Conservation (phyloP, 164 flowering plant genomes). For the Nymphaea colorata region DNA sequence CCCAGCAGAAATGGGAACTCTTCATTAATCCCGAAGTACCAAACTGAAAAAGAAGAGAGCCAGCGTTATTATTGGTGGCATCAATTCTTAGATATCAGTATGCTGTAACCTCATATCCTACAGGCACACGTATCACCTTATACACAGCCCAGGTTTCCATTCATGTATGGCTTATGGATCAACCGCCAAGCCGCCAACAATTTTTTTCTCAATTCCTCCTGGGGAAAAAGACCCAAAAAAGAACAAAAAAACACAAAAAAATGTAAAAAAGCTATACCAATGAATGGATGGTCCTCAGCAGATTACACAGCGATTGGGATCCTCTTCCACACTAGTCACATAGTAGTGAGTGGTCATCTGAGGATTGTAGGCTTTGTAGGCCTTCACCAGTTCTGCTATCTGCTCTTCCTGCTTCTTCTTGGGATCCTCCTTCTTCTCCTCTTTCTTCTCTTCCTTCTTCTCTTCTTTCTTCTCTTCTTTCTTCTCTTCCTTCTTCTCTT, state of each 20-base stretch:
- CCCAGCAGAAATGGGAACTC: too few relatives aligned
- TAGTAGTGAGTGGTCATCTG: slow-evolving; percentile 39
- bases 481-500: slow-evolving; percentile 18
- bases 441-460: slow-evolving; percentile 29
- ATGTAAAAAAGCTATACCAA: background rate
- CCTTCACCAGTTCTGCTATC: slow-evolving; percentile 31
- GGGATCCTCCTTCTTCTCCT: slow-evolving; percentile 12
- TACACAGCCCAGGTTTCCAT: background rate
- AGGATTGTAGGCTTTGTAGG: slow-evolving; percentile 52
- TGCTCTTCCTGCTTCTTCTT: slow-evolving; percentile 18
- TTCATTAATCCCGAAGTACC: background rate
- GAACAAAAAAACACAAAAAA: too few relatives aligned
- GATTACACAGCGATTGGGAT: slow-evolving; percentile 76
- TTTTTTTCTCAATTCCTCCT: background rate
- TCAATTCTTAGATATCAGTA: background rate
- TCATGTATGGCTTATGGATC: background rate
- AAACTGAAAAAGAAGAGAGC: too few relatives aligned
- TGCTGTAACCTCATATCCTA: background rate
- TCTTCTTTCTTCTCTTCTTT: slow-evolving; percentile 40
- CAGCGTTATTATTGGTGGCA: background rate
- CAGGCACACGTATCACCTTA: background rate
- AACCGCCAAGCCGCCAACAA: background rate
- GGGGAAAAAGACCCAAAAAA: background rate
- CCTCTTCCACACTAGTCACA: slow-evolving; percentile 65
- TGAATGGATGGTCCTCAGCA: slow-evolving; percentile 12